Conservation (phyloP, 352 stramenopile species). For the Phytopythium vexans region DNA sequence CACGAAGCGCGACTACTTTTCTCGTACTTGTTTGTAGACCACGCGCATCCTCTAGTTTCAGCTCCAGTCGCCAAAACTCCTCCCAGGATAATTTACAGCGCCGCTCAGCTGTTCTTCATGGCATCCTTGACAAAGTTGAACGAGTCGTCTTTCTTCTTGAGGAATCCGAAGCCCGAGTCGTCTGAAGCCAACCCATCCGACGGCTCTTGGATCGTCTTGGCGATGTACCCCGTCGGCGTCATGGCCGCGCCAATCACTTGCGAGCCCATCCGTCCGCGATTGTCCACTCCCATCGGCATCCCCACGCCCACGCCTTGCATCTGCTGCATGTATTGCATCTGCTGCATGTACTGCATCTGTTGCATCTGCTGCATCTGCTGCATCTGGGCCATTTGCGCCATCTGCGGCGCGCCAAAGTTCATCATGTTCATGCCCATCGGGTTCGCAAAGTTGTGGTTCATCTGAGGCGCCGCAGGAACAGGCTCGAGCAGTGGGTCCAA, state of each 20-base stretch:
- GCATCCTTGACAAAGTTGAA: conserved; percentile 89
- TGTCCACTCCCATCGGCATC: conserved; percentile 23
- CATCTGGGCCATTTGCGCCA: conserved; percentile 41
- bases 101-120: conserved; percentile 82
- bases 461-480: conserved; percentile 28
- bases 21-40: conserved; percentile 17
- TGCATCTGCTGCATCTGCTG: conserved; percentile 67
- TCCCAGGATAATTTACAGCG: conserved; percentile 54
- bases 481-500: conserved; percentile 73
- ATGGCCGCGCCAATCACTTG: conserved; percentile 84
- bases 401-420: conserved; percentile 53
- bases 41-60: conserved; percentile 24
- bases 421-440: conserved; percentile 61
- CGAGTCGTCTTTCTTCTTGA: conserved; percentile 87
- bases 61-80: conserved; percentile 24
- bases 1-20: conserved; percentile 11
- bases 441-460: conserved; percentile 36
- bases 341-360: conserved; percentile 68
- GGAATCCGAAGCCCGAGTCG: conserved; percentile 78
- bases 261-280: conserved; percentile 29
- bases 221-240: conserved; percentile 83
- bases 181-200: conserved; percentile 57
- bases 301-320: conserved; percentile 41
- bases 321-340: conserved; percentile 74
- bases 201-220: conserved; percentile 85